These are phyloP conservation scores for Fusarium sp. DNA, from an alignment of 2,329 filamentous ascomycete genomes.

Conservation along the genomic window DNA sequence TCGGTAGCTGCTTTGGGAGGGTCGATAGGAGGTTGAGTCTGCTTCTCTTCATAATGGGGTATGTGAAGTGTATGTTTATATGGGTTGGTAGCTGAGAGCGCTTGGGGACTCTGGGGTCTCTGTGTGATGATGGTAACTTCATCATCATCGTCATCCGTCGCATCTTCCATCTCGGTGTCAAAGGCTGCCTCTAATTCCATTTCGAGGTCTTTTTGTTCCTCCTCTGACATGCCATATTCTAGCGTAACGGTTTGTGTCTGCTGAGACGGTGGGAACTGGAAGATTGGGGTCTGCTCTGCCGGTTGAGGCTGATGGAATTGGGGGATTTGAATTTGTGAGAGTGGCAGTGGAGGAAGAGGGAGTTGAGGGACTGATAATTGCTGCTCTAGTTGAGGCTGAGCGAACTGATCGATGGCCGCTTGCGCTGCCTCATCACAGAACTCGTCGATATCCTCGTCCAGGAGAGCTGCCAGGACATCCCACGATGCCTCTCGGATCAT, in stretches of 20 bases:
- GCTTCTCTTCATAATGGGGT: too few species aligned
- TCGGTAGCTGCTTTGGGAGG: too few species aligned
- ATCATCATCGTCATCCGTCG: background rate
- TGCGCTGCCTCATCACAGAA: background rate
- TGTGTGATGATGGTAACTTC: too few species aligned
- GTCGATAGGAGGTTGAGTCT: too few species aligned
- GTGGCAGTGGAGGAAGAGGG: background rate
- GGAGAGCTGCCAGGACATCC: background rate
- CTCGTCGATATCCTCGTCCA: background rate
- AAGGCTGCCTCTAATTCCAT: background rate
- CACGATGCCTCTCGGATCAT: background rate
- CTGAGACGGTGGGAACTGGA: background rate
- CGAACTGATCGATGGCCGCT: background rate
- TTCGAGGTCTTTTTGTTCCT: background rate
- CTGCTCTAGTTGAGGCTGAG: background rate
- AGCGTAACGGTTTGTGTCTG: background rate
- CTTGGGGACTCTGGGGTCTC: too few species aligned
- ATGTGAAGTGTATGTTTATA: too few species aligned
- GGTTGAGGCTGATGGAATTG: background rate
- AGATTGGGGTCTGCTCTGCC: background rate
- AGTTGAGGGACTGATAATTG: background rate
- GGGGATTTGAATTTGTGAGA: too few species aligned
- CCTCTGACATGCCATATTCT: background rate
- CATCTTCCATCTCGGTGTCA: background rate
- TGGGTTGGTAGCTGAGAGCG: too few species aligned